phyloP scores from a whole-genome alignment of 2,329 filamentous ascomycete species.

The Metarhizium brunneum region DNA sequence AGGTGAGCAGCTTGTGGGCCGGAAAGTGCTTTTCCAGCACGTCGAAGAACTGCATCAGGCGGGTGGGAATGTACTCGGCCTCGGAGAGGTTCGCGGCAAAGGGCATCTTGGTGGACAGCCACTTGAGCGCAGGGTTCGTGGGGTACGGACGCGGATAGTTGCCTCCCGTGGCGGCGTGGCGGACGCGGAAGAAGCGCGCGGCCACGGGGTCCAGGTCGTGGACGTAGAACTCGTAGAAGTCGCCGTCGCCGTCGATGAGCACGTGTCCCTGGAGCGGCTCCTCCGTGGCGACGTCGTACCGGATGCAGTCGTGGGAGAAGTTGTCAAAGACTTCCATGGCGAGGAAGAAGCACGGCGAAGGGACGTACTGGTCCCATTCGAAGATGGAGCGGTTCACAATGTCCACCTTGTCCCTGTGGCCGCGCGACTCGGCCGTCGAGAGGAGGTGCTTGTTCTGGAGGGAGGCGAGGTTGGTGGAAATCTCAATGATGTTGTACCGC shows the following conservation, averaged over 20 bases:
- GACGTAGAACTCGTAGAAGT: slow-evolving; percentile 92
- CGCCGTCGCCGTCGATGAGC: slow-evolving; percentile 72
- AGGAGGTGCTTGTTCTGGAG: slow-evolving; percentile 67
- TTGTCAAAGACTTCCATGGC: slow-evolving; percentile 98
- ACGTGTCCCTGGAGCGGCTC: slow-evolving; percentile 81
- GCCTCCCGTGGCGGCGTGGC: slow-evolving; percentile 63
- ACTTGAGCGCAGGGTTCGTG: slow-evolving; percentile 45
- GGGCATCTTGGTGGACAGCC: slow-evolving; percentile 54
- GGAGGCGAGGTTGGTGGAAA: slow-evolving; percentile 70
- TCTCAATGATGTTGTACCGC: slow-evolving; percentile 92
- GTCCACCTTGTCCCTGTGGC: slow-evolving; percentile 78
- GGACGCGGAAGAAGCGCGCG: slow-evolving; percentile 72
- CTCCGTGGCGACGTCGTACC: slow-evolving; percentile 77
- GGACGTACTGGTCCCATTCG: slow-evolving; percentile 83
- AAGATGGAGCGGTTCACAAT: slow-evolving; percentile 95
- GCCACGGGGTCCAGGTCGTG: slow-evolving; percentile 73
- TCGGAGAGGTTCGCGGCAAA: slow-evolving; percentile 66
- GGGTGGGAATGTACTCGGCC: slow-evolving; percentile 90
- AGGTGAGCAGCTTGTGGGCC: slow-evolving; percentile 76
- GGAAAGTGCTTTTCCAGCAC: slow-evolving; percentile 84
- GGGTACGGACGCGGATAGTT: slow-evolving; percentile 55
- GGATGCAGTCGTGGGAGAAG: slow-evolving; percentile 88
- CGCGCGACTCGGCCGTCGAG: slow-evolving; percentile 55
- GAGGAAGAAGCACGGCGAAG: slow-evolving; percentile 91
- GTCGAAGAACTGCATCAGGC: slow-evolving; percentile 95